Evolutionary conservation across 805 yeast genomes (phyloP), one percentile per base, ranked within the genome.

Genomic region (Kluyveromyces aestuarii): DNA sequence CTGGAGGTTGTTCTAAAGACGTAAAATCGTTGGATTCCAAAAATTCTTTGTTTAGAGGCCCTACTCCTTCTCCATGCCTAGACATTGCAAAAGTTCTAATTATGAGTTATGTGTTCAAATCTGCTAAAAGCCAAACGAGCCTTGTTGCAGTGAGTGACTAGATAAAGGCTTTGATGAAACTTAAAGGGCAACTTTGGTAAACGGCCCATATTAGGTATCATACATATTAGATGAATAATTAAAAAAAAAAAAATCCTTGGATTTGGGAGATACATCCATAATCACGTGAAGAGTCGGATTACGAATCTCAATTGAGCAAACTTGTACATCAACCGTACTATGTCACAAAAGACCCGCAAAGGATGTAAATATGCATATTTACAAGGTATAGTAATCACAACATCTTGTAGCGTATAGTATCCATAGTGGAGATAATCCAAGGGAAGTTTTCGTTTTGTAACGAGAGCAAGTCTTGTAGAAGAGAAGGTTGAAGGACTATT

Each of bases 1-100:
- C 48, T 9, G 63, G 63, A 25, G 63, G 54, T n/a, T 53, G 54
- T 16, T 57, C 59, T 18, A 59, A 19, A 27, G 54, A 48, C 18
- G 58, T 44, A 37, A 55, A 59, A 42, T 57, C 61, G 13, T 50
- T 52, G 2, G 58, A 54, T 21, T 48, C 45, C 39, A 43, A 19
- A 27, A 43, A 43, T 38, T 43, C 39, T 33, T 43, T 43, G 27
- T 43, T 43, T 3, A 16, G 27, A 11, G 45, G 27, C 11, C 14
- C 35, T 13, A 30, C 14, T 10, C 35, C 35, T 11, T 30, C 8
- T 30, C 35, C 35, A 30, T 11, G 4, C 7, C 14, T 30, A 5
- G 35, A 30, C 35, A 30, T 30, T 30, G 11, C 8, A 30, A 30
- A 30, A 30, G 35, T 3, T 10, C 11, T 30, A 30, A 7, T 7